Conservation (phyloP, 2,329 filamentous ascomycete species). For the Botryotinia calthae region DNA sequence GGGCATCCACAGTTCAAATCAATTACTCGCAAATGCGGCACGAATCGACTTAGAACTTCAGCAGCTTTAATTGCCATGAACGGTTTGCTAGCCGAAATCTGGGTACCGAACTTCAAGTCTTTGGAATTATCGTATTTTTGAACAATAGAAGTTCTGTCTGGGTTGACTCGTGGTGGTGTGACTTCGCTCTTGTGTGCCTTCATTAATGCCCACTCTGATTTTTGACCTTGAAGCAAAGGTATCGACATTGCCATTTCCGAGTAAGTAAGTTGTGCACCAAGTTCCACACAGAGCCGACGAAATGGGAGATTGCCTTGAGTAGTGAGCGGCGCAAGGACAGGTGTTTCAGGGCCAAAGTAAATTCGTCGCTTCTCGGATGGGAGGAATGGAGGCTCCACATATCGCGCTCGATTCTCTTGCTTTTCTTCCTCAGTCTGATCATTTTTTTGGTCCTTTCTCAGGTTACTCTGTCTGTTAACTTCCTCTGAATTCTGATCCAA, state of each 20-base stretch:
- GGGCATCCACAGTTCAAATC: slow-evolving; percentile 97
- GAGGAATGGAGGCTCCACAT: slow-evolving; percentile 80
- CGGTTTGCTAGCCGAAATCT: slow-evolving; percentile 89
- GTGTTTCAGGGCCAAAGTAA: slow-evolving; percentile 93
- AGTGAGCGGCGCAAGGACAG: slow-evolving; percentile 88
- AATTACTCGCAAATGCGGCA: slow-evolving; percentile 83
- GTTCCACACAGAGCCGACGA: slow-evolving; percentile 80
- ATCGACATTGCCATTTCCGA: slow-evolving; percentile 97
- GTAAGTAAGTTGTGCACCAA: slow-evolving; percentile 91
- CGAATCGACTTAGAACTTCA: slow-evolving; percentile 71
- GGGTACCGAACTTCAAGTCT: slow-evolving; percentile 86
- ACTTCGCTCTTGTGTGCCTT: slow-evolving; percentile 87
- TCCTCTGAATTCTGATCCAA: slow-evolving; percentile 62
- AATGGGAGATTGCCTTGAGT: slow-evolving; percentile 97
- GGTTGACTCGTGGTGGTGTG: slow-evolving; percentile 63
- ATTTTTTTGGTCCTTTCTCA: slow-evolving; percentile 44
- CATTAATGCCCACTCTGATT: slow-evolving; percentile 91
- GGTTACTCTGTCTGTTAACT: slow-evolving; percentile 49
- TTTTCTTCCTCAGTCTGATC: slow-evolving; percentile 43
- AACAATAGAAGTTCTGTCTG: slow-evolving; percentile 51
- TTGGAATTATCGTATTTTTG: slow-evolving; percentile 76
- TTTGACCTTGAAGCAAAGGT: slow-evolving; percentile 84
- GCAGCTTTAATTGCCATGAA: slow-evolving; percentile 88
- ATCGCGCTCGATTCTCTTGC: slow-evolving; percentile 74
- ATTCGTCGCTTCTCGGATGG: slow-evolving; percentile 91